Conservation (phyloP, 495 filamentous ascomycete genomes). For the Hypoxylon fragiforme region DNA sequence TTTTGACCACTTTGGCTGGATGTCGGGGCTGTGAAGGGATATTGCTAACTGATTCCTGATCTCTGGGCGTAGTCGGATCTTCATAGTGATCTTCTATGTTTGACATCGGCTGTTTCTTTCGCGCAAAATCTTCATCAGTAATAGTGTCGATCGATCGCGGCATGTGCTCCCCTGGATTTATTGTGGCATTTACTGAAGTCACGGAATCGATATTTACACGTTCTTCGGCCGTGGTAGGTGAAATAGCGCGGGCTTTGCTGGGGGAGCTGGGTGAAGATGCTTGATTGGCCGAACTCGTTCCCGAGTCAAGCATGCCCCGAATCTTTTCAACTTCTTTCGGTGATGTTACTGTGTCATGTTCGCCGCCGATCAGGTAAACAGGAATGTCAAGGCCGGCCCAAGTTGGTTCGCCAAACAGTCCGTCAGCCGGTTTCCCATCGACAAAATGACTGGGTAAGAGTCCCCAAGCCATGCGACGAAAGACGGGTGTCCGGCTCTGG, state of each 20-base stretch:
- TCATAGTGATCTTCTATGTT: slow-evolving; percentile 44
- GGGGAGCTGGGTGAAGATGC: background rate
- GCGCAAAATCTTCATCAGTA: slow-evolving; percentile 40
- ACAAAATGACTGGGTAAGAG: slow-evolving; percentile 57
- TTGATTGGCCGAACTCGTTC: slow-evolving; percentile 9
- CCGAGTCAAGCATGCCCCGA: slow-evolving; percentile 34
- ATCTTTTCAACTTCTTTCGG: slow-evolving; percentile 73
- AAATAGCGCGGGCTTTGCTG: background rate
- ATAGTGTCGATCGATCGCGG: slow-evolving; percentile 40
- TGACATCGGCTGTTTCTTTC: slow-evolving; percentile 21
- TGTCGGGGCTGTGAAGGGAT: slow-evolving; percentile 47
- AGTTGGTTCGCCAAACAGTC: slow-evolving; percentile 67
- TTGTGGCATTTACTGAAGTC: slow-evolving; percentile 44
- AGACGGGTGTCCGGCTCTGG: slow-evolving; percentile 79
- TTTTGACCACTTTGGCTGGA: slow-evolving; percentile 63
- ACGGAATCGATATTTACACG: slow-evolving; percentile 52
- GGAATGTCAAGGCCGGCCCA: slow-evolving; percentile 77
- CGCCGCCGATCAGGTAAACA: slow-evolving; percentile 77
- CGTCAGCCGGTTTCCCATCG: slow-evolving; percentile 56
- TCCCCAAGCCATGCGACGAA: slow-evolving; percentile 81
- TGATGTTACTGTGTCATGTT: slow-evolving; percentile 73
- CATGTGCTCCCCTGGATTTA: slow-evolving; percentile 25
- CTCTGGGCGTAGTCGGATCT: slow-evolving; percentile 50
- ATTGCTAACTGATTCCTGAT: slow-evolving; percentile 33
- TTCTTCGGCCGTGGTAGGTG: slow-evolving; percentile 7